A percentile compares a stretch with the other conserved stretches of the same genome.
Conservation (phyloP, 805 yeast species). For the Candida hispaniensis region DNA sequence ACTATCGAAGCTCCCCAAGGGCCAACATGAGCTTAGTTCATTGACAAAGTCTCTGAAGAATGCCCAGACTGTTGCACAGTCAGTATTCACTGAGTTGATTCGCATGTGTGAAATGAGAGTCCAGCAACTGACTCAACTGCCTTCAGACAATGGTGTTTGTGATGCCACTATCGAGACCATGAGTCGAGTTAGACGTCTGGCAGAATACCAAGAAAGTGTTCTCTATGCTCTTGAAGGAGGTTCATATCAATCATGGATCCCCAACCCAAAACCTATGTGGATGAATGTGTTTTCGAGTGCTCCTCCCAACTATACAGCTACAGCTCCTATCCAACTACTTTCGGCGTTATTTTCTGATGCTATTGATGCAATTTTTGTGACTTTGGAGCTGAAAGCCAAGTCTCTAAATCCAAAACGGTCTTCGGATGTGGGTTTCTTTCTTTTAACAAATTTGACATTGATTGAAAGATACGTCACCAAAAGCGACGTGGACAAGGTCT, state of each 20-base stretch:
- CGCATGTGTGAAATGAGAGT: slow-evolving; percentile 45
- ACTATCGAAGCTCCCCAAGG: slow-evolving; percentile 25
- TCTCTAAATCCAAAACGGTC: slow-evolving; percentile 24
- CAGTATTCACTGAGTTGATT: slow-evolving; percentile 47
- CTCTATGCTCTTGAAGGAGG: slow-evolving; percentile 39
- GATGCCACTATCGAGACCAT: slow-evolving; percentile 64
- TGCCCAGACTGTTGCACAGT: slow-evolving; percentile 20
- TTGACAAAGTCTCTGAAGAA: slow-evolving; percentile 20
- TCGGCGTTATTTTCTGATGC: slow-evolving; percentile 66
- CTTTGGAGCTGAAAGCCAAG: slow-evolving; percentile 51
- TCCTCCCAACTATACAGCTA: slow-evolving; percentile 33
- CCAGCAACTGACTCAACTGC: slow-evolving; percentile 36
- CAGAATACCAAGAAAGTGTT: slow-evolving; percentile 50
- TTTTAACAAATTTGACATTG: slow-evolving; percentile 59
- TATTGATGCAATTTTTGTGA: slow-evolving; percentile 59
- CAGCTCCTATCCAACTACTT: slow-evolving; percentile 42
- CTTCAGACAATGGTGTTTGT: slow-evolving; percentile 60
- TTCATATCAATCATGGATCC: slow-evolving; percentile 60
- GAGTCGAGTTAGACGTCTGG: slow-evolving; percentile 52
- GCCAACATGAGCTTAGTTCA: slow-evolving; percentile 20
- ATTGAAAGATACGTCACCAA: slow-evolving; percentile 64
- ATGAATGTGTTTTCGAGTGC: slow-evolving; percentile 40
- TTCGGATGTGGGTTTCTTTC: slow-evolving; percentile 50
- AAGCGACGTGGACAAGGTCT: slow-evolving; percentile 29
- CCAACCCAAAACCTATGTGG: slow-evolving; percentile 47